Conservation (phyloP, 192 early-diverging fungal species). For the Martensiomyces pterosporus region DNA sequence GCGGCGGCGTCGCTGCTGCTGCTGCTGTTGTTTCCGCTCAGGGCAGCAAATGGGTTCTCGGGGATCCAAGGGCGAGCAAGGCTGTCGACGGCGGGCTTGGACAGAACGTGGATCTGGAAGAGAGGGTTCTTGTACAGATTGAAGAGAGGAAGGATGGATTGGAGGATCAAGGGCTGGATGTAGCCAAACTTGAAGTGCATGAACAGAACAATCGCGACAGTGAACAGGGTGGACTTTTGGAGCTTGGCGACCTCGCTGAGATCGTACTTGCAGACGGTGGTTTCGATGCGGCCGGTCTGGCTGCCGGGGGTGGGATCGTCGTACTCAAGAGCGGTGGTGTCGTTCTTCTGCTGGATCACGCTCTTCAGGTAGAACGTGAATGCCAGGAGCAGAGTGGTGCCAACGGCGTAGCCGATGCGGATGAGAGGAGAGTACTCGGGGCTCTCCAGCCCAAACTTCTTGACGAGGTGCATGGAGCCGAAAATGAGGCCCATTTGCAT, state of each 20-base stretch:
- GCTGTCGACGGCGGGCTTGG: constrained; percentile 68
- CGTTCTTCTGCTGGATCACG: constrained; percentile 68
- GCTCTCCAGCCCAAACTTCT: constrained; percentile 49
- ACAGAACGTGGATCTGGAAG: constrained; percentile 75
- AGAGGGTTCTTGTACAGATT: constrained; percentile 66
- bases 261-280: constrained; percentile 76
- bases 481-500: constrained; percentile 57
- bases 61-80: constrained; percentile 83
- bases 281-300: constrained; percentile 51
- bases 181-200: constrained; percentile 88
- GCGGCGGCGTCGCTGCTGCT: background rate
- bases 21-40: constrained; percentile 8
- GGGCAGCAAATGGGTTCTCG: constrained; percentile 63
- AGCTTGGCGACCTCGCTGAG: constrained; percentile 60
- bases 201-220: constrained; percentile 65
- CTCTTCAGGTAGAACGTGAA: constrained; percentile 47
- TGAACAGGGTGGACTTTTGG: constrained; percentile 66
- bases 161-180: constrained; percentile 83
- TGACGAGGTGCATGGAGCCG: constrained; percentile 63
- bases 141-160: constrained; percentile 75
- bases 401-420: constrained; percentile 19
- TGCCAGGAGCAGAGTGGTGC: constrained; percentile 19
- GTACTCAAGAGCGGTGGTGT: constrained; percentile 75
- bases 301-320: constrained; percentile 54
- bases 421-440: constrained; percentile 38